Evolutionary conservation across 192 early-diverging fungal genomes (phyloP), one percentile per base, ranked within the genome.

Genomic region (Backusella luteola): DNA sequence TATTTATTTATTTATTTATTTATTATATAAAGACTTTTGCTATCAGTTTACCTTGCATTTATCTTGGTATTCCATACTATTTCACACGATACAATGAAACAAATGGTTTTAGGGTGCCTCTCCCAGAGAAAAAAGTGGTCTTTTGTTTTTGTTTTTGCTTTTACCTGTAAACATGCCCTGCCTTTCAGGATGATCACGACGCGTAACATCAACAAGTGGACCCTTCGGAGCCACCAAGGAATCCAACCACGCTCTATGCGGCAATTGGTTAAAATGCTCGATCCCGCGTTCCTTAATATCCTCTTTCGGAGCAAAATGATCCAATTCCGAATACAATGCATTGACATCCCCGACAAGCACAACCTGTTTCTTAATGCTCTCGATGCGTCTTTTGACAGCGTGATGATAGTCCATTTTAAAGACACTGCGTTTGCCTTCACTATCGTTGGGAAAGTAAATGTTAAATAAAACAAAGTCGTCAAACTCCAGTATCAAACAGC

Each of bases 61-160:
- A 91, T 86, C 67, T 86, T 81, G 6, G 91, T 88, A 77, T 93
- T 94, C 94, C 94, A 95, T 74, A 89, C 91, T 76, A 86, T 63
- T 42, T 53, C 39, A 14, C 26, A 56, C 19, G 46, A 32, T 39
- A 39, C 38, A 39, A 39, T 12, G 38, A 32, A 32, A 32, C 2
- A 32, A 32, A 39, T 39, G 38, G 9, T 8, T 39, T 39, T 12
- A 39, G 38, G 11, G 1, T 32, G 38, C 3, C 8, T 39, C 8
- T 11, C 38, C 38, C 32, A 32, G 2, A 32, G 32, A 32, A 32
- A 39, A 39, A 39, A 9, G 38, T 3, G 9, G 7, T 32, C 36
- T 3, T 59, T 9, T 23, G 53, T 34, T 67, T 71, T 73, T 9
- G 17, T 9, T 23, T 32, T 67, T 56, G 42, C 35, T 72, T 71